Evolutionary conservation across 1,139 yeast species (phyloP), one percentile per base, ranked within the genome.

Genomic region (Blastobotrys proliferans): DNA sequence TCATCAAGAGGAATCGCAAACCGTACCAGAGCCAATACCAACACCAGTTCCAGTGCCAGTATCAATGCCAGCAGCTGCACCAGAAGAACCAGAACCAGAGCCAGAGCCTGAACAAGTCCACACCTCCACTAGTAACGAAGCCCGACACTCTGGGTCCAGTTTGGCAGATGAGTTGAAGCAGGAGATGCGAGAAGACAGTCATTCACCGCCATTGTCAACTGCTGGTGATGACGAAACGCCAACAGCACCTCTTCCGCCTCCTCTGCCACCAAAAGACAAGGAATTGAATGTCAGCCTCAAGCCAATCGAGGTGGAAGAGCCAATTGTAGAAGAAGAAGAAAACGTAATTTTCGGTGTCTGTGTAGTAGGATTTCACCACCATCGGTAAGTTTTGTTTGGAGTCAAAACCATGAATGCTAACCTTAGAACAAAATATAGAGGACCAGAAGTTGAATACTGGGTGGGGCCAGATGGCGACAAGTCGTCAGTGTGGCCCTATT

Each of bases 371-470:
- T 92, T 92, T 69, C 96, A 92, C 60, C 98, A 92, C 58, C 75
- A 83, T 19, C 61, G 47, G 47, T 44, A 40, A 6, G 47, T 34
- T 18, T 19, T 22, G 16, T 10, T 13, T 18, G 14, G 17, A 26
- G 18, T 14, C 13, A 36, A 17, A 21, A 42, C 43, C n/a, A n/a
- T 16, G 17, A 35, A 35, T 32, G 35, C 3, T 6, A 10, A 40
- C 14, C 37, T 41, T 28, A 41, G 38, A 67, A 14, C 17, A 20
- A 28, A 5, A 18, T 18, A 26, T 34, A 42, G 95, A 46, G 98
- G 98, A 0, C 98, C 98, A 0, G 97, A 92, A 60, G 80, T 92
- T 16, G 97, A 90, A 62, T 87, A 86, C 68, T 86, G 96, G 88
- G 73, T 79, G 39, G 88, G 94, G 16, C 77, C 81, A 46, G 77